These are phyloP conservation scores for Rhodotorula kratochvilovae DNA, from an alignment of 768 basidiomycete species.

Conservation along the genomic window DNA sequence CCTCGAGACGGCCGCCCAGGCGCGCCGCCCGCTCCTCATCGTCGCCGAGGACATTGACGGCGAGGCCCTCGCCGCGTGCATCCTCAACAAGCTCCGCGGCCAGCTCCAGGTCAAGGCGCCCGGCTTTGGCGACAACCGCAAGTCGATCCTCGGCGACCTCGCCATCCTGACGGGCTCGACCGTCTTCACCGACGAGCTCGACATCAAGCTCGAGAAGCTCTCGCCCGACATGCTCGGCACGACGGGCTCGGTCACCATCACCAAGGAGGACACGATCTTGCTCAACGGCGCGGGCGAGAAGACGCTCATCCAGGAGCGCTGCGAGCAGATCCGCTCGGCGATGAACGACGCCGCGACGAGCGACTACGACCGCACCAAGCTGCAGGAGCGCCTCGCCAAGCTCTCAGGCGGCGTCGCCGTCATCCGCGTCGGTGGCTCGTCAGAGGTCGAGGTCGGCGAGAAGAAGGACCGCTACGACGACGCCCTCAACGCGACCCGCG, in stretches of 20 bases:
- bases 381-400: constrained; percentile 96
- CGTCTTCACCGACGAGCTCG: constrained; percentile 93
- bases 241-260: constrained; percentile 85
- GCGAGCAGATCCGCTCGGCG: constrained; percentile 87
- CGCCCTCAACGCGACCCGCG: constrained; percentile 60
- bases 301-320: constrained; percentile 81
- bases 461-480: constrained; percentile 99
- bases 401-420: constrained; percentile 93
- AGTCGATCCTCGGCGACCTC: constrained; percentile 92
- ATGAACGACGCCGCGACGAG: constrained; percentile 75
- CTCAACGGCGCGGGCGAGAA: constrained; percentile 91
- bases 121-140: constrained; percentile 98
- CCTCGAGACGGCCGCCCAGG: constrained; percentile 58
- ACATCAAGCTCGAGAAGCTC: constrained; percentile 92
- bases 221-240: constrained; percentile 83
- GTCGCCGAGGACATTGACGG: constrained; percentile 98
- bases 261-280: constrained; percentile 95
- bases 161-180: constrained; percentile 96
- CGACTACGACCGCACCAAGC: constrained; percentile 89
- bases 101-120: constrained; percentile 98
- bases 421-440: constrained; percentile 91
- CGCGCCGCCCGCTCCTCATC: constrained; percentile 85
- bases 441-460: constrained; percentile 94
- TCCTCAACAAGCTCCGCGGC: constrained; percentile 98
- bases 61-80: constrained; percentile 93